Evolutionary conservation across 192 early-diverging fungal genomes (phyloP).

Genomic region (Umbelopsis sp.): DNA sequence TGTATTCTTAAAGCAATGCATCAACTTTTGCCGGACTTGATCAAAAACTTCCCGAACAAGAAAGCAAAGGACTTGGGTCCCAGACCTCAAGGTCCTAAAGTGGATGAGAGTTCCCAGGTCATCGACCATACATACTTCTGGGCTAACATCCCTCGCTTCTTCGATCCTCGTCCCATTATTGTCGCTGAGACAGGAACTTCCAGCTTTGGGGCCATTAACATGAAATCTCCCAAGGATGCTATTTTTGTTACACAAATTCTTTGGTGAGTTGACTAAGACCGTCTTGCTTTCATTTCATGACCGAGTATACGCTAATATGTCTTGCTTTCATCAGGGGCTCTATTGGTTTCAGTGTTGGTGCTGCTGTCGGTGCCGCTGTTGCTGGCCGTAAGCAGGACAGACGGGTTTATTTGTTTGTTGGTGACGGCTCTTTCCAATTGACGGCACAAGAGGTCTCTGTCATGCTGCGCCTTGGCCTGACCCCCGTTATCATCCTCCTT

Average conservation of each 20-base stretch:
- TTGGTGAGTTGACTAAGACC: slow-evolving; percentile 21
- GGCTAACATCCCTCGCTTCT: slow-evolving; percentile 38
- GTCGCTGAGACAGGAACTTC: slow-evolving; percentile 53
- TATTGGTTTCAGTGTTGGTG: slow-evolving; percentile 44
- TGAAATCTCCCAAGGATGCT: slow-evolving; percentile 37
- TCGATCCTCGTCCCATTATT: slow-evolving; percentile 36
- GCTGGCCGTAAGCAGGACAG: slow-evolving; percentile 40
- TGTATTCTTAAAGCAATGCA: not conserved
- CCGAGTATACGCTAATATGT: not conserved
- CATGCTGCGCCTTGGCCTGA: slow-evolving; percentile 50
- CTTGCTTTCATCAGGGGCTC: slow-evolving; percentile 22
- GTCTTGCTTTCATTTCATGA: slow-evolving; percentile 4
- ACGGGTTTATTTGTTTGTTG: slow-evolving; percentile 50
- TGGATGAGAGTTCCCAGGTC: slow-evolving; percentile 19
- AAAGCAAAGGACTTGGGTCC: not conserved
- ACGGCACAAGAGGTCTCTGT: slow-evolving; percentile 53
- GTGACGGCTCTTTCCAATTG: slow-evolving; percentile 57
- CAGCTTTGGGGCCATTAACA: slow-evolving; percentile 43
- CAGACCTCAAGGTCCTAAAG: not conserved
- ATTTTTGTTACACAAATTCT: slow-evolving; percentile 46
- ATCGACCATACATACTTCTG: slow-evolving; percentile 47
- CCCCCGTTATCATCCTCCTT: slow-evolving; percentile 51
- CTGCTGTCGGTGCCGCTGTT: slow-evolving; percentile 48
- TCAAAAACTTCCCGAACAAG: slow-evolving; percentile 5
- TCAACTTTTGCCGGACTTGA: not conserved